phyloP scores from a whole-genome alignment of 1,284 basidiomycete species.

The Clitocybe nebularis region DNA sequence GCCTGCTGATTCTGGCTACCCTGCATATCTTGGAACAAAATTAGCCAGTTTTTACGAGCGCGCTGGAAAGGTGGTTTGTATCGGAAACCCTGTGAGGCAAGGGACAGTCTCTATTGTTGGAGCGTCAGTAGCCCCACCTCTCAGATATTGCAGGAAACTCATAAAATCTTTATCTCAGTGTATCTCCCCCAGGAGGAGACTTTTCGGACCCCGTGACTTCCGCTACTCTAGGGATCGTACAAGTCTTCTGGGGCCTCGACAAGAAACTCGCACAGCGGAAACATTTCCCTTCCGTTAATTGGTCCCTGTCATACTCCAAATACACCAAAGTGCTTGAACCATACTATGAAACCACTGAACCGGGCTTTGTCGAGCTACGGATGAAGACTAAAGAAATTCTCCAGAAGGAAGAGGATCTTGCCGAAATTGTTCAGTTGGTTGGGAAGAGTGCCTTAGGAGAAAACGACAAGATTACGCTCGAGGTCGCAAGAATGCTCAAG shows the following conservation, averaged over 20 bases:
- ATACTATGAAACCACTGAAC: constrained; percentile 88
- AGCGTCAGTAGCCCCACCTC: constrained; percentile 63
- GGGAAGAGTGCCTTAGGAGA: constrained; percentile 98
- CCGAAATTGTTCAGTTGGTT: constrained; percentile 98
- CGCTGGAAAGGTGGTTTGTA: constrained; percentile 93
- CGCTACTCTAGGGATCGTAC: constrained; percentile 96
- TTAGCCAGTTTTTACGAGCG: constrained; percentile 98
- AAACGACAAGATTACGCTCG: constrained; percentile 97
- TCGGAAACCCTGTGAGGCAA: constrained; percentile 85
- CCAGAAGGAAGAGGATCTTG: constrained; percentile 97
- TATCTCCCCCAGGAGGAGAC: constrained; percentile 98
- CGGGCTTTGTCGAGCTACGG: constrained; percentile 92
- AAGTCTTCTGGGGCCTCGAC: constrained; percentile 97
- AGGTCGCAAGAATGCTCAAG: constrained; percentile 96
- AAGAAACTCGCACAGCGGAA: constrained; percentile 97
- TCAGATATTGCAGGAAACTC: constrained; percentile 5
- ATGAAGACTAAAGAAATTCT: constrained; percentile 93
- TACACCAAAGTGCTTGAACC: constrained; percentile 95
- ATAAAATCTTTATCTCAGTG: constrained; percentile 47
- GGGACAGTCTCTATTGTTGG: constrained; percentile 99
- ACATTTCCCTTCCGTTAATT: constrained; percentile 99
- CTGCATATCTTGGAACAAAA: constrained; percentile 95
- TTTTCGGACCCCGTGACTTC: constrained; percentile 99
- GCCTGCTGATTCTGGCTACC: constrained; percentile 99
- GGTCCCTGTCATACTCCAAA: constrained; percentile 98